Evolutionary conservation across 495 filamentous ascomycete genomes (phyloP).

Genomic region (Glutinoglossum americanum): DNA sequence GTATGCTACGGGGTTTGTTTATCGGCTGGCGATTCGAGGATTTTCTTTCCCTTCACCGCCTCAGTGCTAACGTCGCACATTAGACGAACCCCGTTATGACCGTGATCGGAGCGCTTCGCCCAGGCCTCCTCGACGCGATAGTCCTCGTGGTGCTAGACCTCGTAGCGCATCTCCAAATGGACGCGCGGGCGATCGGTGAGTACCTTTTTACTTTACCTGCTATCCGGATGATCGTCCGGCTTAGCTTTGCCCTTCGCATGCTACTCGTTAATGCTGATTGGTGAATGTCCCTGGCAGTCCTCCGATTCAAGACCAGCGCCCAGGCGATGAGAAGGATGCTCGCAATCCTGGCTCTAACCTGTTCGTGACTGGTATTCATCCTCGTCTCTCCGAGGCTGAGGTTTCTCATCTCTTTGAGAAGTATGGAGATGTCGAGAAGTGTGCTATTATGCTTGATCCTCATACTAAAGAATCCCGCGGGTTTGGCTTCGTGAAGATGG

Average conservation of each 20-base stretch:
- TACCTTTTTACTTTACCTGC: neutral
- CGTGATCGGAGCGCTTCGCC: conserved; percentile 88
- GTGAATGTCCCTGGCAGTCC: conserved; percentile 1
- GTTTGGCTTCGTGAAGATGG: conserved; percentile 99
- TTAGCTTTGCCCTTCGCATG: conserved; percentile 7
- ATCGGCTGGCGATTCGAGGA: neutral
- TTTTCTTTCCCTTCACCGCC: neutral
- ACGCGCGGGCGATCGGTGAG: conserved; percentile 53
- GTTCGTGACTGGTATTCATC: conserved; percentile 96
- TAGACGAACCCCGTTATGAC: conserved; percentile 67
- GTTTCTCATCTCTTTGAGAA: conserved; percentile 93
- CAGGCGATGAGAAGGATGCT: conserved; percentile 49
- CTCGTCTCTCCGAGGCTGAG: conserved; percentile 73
- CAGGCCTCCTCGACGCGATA: conserved; percentile 45
- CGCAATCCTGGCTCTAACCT: conserved; percentile 91
- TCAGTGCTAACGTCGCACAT: neutral
- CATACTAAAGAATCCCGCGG: conserved; percentile 96
- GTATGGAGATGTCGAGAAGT: conserved; percentile 95
- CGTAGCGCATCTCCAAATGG: conserved; percentile 57
- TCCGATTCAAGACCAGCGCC: conserved; percentile 18
- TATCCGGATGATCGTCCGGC: conserved; percentile 8
- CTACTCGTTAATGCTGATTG: conserved; percentile 16
- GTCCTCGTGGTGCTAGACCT: conserved; percentile 46
- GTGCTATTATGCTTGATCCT: conserved; percentile 97
- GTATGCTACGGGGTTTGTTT: neutral